Percentiles rank a stretch among this genome's conserved stretches.
Conservation (phyloP, 1,284 basidiomycete genomes). For the Leccinum fuscescens region DNA sequence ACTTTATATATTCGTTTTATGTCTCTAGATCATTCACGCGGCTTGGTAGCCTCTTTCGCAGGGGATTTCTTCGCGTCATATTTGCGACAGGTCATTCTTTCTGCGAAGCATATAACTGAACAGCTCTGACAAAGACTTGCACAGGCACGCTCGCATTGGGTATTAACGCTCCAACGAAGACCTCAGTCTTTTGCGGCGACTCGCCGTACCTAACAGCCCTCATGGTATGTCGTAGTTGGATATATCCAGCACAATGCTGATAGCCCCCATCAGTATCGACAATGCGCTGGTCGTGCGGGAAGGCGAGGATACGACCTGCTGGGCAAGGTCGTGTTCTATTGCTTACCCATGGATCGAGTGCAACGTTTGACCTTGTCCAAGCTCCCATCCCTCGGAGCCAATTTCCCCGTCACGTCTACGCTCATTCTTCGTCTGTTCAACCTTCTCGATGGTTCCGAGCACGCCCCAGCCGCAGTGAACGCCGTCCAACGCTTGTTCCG, state of each 20-base stretch:
- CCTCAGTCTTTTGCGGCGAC: conserved; percentile 66
- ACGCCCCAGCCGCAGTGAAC: conserved; percentile 46
- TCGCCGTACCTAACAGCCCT: conserved; percentile 65
- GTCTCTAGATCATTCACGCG: neutral
- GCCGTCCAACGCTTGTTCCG: conserved; percentile 52
- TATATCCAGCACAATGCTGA: conserved; percentile 3
- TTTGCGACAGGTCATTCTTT: conserved; percentile 55
- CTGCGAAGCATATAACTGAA: neutral
- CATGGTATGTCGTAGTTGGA: conserved; percentile 41
- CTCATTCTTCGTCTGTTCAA: conserved; percentile 63
- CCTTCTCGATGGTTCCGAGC: conserved; percentile 57
- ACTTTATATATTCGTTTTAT: neutral
- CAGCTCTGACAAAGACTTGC: neutral
- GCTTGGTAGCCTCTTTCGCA: conserved; percentile 50
- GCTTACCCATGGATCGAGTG: conserved; percentile 58
- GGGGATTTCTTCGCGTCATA: conserved; percentile 60
- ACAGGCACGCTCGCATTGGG: conserved; percentile 67
- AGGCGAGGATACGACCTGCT: conserved; percentile 67
- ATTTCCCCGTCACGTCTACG: conserved; percentile 66
- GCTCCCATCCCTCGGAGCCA: conserved; percentile 60
- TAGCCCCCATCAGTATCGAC: conserved; percentile 49
- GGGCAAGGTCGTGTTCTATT: conserved; percentile 72
- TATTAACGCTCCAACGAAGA: conserved; percentile 70
- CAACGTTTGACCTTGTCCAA: conserved; percentile 62
- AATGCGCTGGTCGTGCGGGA: conserved; percentile 69